phyloP scores from a whole-genome alignment of 805 yeast genomes.

The Pachysolen tannophilus region DNA sequence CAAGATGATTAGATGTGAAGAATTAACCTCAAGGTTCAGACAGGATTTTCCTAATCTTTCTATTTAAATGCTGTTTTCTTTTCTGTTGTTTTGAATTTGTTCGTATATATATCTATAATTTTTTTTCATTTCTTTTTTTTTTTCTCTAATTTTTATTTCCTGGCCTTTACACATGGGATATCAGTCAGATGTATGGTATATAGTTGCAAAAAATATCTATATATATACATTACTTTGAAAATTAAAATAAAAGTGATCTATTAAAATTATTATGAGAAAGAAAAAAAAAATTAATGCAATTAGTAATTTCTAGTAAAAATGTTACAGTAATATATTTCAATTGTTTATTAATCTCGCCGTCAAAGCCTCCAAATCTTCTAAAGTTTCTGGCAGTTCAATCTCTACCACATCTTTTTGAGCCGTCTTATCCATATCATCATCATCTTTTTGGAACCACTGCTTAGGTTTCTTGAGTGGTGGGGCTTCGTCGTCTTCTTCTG shows the following conservation, averaged over 20 bases:
- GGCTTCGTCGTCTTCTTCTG: constrained; percentile 24
- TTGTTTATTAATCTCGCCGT: constrained; percentile 40
- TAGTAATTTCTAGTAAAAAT: too few relatives aligned
- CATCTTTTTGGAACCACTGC: constrained; percentile 38
- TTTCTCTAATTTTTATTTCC: not conserved
- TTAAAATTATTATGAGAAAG: not conserved
- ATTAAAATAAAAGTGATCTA: not conserved
- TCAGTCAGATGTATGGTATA: too few relatives aligned
- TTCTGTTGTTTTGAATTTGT: not conserved
- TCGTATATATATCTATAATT: not conserved
- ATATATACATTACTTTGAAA: constrained; percentile 1
- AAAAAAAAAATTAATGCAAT: too few relatives aligned
- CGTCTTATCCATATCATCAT: constrained; percentile 15
- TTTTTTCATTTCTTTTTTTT: not conserved
- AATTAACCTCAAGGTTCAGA: too few relatives aligned
- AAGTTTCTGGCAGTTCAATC: constrained; percentile 79
- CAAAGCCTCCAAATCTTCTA: constrained; percentile 91
- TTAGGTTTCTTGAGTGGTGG: constrained; percentile 28
- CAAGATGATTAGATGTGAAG: constrained; percentile 88
- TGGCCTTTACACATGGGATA: too few relatives aligned
- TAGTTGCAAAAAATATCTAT: too few relatives aligned
- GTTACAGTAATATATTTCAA: too few relatives aligned
- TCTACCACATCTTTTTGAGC: constrained; percentile 44
- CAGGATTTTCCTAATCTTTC: too few relatives aligned
- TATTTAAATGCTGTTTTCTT: too few relatives aligned